Evolutionary conservation across 129 eudicot genomes (phyloP).

Genomic region (Escallonia rubra): DNA sequence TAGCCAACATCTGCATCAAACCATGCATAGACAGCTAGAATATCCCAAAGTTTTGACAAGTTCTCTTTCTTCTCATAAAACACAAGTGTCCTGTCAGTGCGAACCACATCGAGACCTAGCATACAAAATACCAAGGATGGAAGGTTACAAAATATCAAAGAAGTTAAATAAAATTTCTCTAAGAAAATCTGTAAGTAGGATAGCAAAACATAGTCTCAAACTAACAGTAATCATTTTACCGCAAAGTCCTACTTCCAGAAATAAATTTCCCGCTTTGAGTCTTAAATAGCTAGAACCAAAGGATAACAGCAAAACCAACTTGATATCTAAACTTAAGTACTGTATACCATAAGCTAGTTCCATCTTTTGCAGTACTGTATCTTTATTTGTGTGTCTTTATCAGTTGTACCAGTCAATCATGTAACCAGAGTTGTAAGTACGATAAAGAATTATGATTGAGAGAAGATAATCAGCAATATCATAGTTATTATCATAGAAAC

Average conservation of each 20-base stretch:
- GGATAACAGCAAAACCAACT: neutral
- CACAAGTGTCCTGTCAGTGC: slow-evolving; percentile 81
- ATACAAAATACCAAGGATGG: slow-evolving; percentile 12
- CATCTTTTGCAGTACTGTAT: no score
- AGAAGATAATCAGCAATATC: no score
- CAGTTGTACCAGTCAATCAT: no score
- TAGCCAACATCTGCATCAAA: slow-evolving; percentile 88
- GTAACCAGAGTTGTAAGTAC: no score
- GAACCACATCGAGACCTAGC: slow-evolving; percentile 93
- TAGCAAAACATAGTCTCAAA: neutral
- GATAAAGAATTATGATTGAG: no score
- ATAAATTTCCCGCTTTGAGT: neutral
- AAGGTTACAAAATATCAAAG: slow-evolving; percentile 8
- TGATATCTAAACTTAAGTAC: neutral
- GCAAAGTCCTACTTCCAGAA: neutral
- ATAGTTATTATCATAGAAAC: no score
- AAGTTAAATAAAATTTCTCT: neutral
- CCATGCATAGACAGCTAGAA: slow-evolving; percentile 93
- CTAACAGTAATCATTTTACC: neutral
- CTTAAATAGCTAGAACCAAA: slow-evolving; percentile 21
- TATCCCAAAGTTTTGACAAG: slow-evolving; percentile 94
- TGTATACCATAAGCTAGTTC: no score
- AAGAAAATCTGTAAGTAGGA: no score
- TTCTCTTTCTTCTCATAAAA: slow-evolving; percentile 88
- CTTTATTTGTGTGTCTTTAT: no score